Percentiles rank a stretch among this genome's conserved stretches.
phyloP scores from a whole-genome alignment of 1,284 basidiomycete species.

The Ustilago tritici region DNA sequence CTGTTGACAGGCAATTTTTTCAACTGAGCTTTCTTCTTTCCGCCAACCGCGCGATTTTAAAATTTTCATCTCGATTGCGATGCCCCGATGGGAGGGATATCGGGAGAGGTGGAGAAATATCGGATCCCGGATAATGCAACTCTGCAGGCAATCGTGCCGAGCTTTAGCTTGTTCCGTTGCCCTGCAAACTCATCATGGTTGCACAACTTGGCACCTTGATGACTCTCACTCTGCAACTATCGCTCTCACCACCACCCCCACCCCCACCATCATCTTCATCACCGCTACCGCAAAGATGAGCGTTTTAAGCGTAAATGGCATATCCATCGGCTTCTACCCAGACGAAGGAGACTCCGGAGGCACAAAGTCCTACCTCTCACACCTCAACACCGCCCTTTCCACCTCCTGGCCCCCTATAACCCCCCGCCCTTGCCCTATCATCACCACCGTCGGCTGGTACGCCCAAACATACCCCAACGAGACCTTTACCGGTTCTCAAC shows the following conservation, averaged over 20 bases:
- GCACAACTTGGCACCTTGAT: conserved; percentile 1
- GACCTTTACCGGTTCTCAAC: conserved; percentile 32
- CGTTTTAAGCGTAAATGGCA: conserved; percentile 11
- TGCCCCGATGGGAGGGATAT: not conserved
- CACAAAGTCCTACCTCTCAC: conserved; percentile 28
- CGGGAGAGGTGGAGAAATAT: conserved; percentile 10
- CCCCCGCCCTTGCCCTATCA: conserved; percentile 1
- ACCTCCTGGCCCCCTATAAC: not conserved
- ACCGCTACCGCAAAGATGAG: not conserved
- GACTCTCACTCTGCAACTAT: not conserved
- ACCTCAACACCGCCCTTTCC: conserved; percentile 35
- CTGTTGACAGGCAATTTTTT: not conserved
- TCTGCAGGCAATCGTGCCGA: not conserved
- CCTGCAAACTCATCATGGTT: not conserved
- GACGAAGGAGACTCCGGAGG: conserved; percentile 50
- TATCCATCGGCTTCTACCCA: conserved; percentile 37
- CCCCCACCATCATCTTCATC: not conserved
- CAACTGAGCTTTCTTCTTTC: conserved; percentile 6
- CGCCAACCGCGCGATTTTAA: not conserved
- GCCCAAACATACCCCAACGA: conserved; percentile 37
- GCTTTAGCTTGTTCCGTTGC: not conserved
- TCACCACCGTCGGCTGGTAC: conserved; percentile 40
- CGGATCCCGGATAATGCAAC: conserved; percentile 21
- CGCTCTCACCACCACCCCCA: not conserved
- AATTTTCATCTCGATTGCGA: conserved; percentile 35